Evolutionary conservation across 768 basidiomycete genomes (phyloP), one percentile per base, ranked within the genome.

Genomic region (Lactarius pseudohatsudake): DNA sequence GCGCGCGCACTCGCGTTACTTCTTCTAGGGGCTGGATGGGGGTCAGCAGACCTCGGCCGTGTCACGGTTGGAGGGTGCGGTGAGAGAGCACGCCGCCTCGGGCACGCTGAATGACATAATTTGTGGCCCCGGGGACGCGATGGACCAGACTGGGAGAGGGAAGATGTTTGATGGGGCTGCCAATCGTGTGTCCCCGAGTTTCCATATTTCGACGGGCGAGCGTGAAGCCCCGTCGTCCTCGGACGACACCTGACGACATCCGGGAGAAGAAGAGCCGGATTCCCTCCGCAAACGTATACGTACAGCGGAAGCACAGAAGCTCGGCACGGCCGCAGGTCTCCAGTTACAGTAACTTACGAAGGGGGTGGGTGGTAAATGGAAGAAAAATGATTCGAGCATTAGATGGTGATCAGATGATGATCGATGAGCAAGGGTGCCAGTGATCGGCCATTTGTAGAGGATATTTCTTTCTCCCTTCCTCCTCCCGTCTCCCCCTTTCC

Each of bases 221-320:
- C 61, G 38, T 66, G 61, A 67, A 43, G 57, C 47, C 61, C 66
- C 66, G 66, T 67, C 66, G 66, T 59, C 66, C 62, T 58, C 66
- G 66, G 66, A 67, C 56, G 57, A 63, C 61, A 66, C 65, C 50
- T 62, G 61, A 63, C 57, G 57, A 63, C 66, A 67, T 55, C 43
- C 50, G 61, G 50, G 40, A 58, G 57, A 67, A 66, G 65, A 57
- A 64, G 43, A 15, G 53, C 62, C 66, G 62, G 57, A 59, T 58
- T 54, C 50, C 41, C 41, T 53, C 50, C 41, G 40, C 65, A 59
- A n/a, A 58, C 50, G 40, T 10, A 38, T 45, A 54, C 50, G 26
- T 26, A 53, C 26, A 50, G 66, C 61, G 57, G 66, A 67, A 41
- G 30, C 57, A 40, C 57, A 59, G 65, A 30, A 36, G 22, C 22